A percentile compares a stretch with the other conserved stretches of the same genome.
phyloP scores from a whole-genome alignment of 1,139 yeast genomes.

The Hemisphaericaspora xylanilytica region DNA sequence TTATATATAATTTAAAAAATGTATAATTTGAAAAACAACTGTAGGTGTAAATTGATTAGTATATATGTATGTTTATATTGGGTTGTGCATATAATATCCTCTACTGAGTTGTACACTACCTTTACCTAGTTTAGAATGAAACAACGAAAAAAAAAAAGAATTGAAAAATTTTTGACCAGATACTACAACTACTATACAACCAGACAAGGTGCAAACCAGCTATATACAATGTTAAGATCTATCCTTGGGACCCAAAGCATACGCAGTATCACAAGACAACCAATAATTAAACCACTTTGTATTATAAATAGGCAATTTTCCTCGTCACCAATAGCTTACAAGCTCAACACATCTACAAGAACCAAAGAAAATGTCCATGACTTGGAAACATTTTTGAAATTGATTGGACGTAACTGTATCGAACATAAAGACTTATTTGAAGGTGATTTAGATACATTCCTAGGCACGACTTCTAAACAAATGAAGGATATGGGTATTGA shows the following conservation, averaged over 20 bases:
- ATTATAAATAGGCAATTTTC: conserved; percentile 9
- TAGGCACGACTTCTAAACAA: conserved; percentile 50
- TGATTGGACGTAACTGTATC: conserved; percentile 71
- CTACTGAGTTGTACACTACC: background rate
- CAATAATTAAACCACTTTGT: background rate
- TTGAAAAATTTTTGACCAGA: conserved; percentile 1
- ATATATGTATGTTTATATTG: no score
- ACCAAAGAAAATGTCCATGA: conserved; percentile 64
- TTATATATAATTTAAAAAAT: background rate
- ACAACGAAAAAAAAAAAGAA: background rate
- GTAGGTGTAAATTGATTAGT: no score
- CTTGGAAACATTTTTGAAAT: conserved; percentile 63
- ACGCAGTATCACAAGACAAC: conserved; percentile 2
- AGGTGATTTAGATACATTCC: conserved; percentile 66
- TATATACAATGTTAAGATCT: conserved; percentile 1
- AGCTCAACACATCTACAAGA: conserved; percentile 40
- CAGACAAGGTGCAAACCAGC: background rate
- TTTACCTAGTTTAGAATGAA: background rate
- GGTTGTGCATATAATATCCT: no score
- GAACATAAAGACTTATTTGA: conserved; percentile 75
- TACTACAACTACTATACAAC: background rate
- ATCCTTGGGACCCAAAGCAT: conserved; percentile 1
- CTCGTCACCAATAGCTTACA: conserved; percentile 19
- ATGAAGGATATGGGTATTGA: conserved; percentile 84
- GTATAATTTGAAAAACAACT: background rate